These are phyloP conservation scores for Pelagophyceae sp. DNA, from an alignment of 352 stramenopile genomes.

Conservation along the genomic window DNA sequence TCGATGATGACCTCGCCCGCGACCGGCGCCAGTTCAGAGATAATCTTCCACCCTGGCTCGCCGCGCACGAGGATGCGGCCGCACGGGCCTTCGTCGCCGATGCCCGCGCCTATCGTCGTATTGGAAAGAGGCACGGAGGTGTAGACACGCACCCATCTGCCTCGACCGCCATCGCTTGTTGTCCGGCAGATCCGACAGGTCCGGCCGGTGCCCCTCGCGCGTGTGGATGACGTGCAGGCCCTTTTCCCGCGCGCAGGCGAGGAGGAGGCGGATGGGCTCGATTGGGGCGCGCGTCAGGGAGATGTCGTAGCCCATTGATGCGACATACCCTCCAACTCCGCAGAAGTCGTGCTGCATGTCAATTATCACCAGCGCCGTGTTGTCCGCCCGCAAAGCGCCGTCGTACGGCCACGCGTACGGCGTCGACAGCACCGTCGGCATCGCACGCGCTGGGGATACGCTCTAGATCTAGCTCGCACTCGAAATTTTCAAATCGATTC, in stretches of 20 bases:
- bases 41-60: conserved; percentile 46
- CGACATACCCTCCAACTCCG: conserved; percentile 44
- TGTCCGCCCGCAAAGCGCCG: neutral
- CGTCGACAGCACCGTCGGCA: neutral
- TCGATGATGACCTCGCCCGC: conserved; percentile 40
- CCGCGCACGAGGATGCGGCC: conserved; percentile 46
- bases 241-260: conserved; percentile 33
- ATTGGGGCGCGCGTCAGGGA: conserved; percentile 42
- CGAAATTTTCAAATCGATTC: too few relatives aligned
- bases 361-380: conserved; percentile 8
- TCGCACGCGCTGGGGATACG: too few relatives aligned
- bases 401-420: conserved; percentile 11
- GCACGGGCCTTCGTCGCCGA: conserved; percentile 35
- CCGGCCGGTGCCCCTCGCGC: conserved; percentile 46
- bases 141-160: conserved; percentile 39
- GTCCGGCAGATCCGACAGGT: conserved; percentile 41
- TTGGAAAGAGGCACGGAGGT: too few relatives aligned
- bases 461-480: too few relatives aligned
- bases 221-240: conserved; percentile 48
- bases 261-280: conserved; percentile 38
- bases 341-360: conserved; percentile 42
- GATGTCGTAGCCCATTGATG: conserved; percentile 52
- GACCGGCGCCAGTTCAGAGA: conserved; percentile 41
- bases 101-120: too few relatives aligned
- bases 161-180: conserved; percentile 40